Base-by-base conservation (phyloP, 306 rosid genomes). In the Rubus idaeus region DNA sequence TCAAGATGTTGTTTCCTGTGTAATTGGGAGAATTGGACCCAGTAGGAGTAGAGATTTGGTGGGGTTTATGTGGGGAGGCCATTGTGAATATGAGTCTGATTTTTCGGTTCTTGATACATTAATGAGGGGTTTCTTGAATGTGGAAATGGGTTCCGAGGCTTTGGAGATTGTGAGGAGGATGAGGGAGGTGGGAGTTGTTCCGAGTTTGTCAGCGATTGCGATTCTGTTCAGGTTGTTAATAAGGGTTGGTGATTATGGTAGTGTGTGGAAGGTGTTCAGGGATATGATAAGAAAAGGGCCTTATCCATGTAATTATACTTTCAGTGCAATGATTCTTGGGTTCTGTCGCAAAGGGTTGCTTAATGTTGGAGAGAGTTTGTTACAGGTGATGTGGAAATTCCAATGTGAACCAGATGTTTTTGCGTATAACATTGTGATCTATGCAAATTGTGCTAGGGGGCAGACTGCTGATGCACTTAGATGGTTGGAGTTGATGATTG, bases 181-280 rank as follows among this genome's bases (percentile, higher is more conserved):
- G 93, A 81, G 90, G 87, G 82, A 65, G 61, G 82, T 79, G 50
- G 88, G 90, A 45, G 78, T 81, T 76, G 44, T 18, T 60, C 97
- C 96, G 6, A 79, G 85, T 49, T 52, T 61, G 37, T 87, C 93
- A 2, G 84, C 93, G 4, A 44, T 75, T 18, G 75, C 86, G 4
- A 67, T 75, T 78, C 84, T 90, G 73, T 30, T 88, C 21, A 84
- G 69, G 76, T 46, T 88, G 80, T 85, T 92, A 66, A 87, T 92
- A 81, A 86, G 83, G 77, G 62, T 83, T 80, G 96, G 93, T 75
- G 93, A 90, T 77, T 88, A 85, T 84, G 86, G 89, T 83, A 88
- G 87, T 75, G 88, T 92, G 66, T 90, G 96, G 96, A 90, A 84
- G 87, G 73, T 90, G 69, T 85, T 88, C 23, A 80, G 83, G 70